Percentiles rank a stretch among this genome's conserved stretches.
phyloP scores from a whole-genome alignment of 2,329 filamentous ascomycete species.

The Coleophoma cylindrospora region DNA sequence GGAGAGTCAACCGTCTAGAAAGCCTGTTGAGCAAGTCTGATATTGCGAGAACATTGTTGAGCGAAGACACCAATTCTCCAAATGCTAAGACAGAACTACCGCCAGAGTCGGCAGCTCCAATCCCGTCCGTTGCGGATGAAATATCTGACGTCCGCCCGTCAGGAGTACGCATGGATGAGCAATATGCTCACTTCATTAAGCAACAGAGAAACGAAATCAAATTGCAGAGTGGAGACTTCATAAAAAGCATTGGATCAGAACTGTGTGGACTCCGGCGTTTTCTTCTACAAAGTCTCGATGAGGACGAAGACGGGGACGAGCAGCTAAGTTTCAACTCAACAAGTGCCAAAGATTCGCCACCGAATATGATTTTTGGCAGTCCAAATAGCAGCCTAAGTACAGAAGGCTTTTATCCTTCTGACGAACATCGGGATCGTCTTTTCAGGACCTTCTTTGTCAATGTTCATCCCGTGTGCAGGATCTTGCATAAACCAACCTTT shows the following conservation, averaged over 20 bases:
- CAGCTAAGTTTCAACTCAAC: too few relatives aligned
- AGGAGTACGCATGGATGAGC: not conserved
- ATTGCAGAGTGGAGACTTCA: not conserved
- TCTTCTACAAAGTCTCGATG: not conserved
- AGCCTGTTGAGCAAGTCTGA: not conserved
- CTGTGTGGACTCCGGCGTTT: not conserved
- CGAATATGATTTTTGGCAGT: not conserved
- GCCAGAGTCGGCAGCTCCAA: not conserved
- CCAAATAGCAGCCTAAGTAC: not conserved
- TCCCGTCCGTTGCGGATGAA: not conserved
- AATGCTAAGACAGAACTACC: not conserved
- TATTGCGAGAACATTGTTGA: not conserved
- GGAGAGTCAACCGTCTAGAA: not conserved
- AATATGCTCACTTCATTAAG: not conserved
- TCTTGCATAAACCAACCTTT: constrained; percentile 4
- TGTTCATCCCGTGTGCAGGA: constrained; percentile 4
- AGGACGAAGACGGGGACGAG: not conserved
- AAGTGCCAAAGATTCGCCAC: not conserved
- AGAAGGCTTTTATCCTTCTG: not conserved
- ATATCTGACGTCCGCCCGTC: not conserved
- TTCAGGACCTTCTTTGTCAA: not conserved
- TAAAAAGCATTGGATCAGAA: not conserved
- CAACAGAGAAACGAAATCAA: not conserved
- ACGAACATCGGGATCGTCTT: not conserved
- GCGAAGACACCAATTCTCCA: not conserved